These are phyloP conservation scores for Erysimum cheiranthoides DNA, from an alignment of 345 rosid genomes.

Conservation along the genomic window DNA sequence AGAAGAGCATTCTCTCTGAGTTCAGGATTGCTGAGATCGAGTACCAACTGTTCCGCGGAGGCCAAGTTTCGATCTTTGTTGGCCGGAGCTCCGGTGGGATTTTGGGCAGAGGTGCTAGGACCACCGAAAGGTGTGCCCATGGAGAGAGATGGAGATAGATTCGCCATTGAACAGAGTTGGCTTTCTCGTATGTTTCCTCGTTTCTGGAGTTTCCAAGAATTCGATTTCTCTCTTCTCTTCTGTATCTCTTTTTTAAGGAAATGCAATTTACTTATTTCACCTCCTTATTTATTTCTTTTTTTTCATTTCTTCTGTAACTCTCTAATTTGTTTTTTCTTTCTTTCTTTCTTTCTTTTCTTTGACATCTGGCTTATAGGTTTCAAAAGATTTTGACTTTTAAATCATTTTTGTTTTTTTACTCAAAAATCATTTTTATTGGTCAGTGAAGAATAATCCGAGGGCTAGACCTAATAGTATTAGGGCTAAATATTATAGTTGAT, in stretches of 20 bases:
- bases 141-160: conserved; percentile 71
- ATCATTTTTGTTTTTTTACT: not conserved
- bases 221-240: conserved; percentile 10
- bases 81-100: conserved; percentile 54
- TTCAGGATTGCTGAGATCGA: conserved; percentile 91
- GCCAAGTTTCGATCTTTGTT: conserved; percentile 89
- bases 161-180: conserved; percentile 55
- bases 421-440: not conserved
- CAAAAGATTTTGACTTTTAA: not conserved
- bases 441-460: not conserved
- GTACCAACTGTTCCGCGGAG: conserved; percentile 89
- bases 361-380: not conserved
- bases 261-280: conserved; percentile 8
- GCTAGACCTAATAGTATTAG: too few relatives aligned
- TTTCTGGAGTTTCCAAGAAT: not conserved
- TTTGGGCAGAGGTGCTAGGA: conserved; percentile 53
- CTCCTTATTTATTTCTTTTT: too few relatives aligned
- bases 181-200: not conserved
- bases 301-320: not conserved
- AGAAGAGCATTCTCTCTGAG: conserved; percentile 90
- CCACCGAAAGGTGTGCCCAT: conserved; percentile 68
- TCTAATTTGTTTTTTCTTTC: not conserved
- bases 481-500: too few relatives aligned
- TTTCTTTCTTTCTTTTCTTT: not conserved
- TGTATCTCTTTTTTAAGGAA: not conserved